phyloP scores from a whole-genome alignment of 2,329 filamentous ascomycete species.

The Sclerotinia subarctica region DNA sequence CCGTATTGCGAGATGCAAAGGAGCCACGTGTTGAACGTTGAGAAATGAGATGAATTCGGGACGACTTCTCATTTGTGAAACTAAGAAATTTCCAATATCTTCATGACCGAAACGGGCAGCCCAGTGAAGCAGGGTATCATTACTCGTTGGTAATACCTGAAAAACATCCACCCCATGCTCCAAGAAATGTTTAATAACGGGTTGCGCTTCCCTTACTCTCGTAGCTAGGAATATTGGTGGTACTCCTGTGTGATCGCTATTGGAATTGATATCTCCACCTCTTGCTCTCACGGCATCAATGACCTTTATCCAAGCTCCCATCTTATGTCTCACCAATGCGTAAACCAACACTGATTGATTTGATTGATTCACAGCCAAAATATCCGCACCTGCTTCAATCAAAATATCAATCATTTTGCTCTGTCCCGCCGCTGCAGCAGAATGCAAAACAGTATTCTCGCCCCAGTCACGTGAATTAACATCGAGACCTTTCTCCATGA shows the following conservation, averaged over 20 bases:
- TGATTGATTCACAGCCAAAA: background rate
- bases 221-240: constrained; percentile 16
- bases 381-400: background rate
- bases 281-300: background rate
- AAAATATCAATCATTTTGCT: constrained; percentile 1
- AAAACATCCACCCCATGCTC: constrained; percentile 3
- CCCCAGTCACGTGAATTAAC: constrained; percentile 17
- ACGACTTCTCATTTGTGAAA: constrained; percentile 5
- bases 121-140: constrained; percentile 15
- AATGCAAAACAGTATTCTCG: constrained; percentile 13
- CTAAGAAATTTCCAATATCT: constrained; percentile 9
- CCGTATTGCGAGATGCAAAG: constrained; percentile 10
- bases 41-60: constrained; percentile 4
- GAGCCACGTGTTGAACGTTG: background rate
- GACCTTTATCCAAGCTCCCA: background rate
- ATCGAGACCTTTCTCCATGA: constrained; percentile 13
- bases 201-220: background rate
- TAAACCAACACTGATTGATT: constrained; percentile 16
- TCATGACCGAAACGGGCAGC: constrained; percentile 5
- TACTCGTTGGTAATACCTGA: background rate
- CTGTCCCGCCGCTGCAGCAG: constrained; percentile 1
- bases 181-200: constrained; percentile 6
- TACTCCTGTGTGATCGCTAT: background rate
- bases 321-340: background rate
- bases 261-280: constrained; percentile 15